phyloP scores from a whole-genome alignment of 2,329 filamentous ascomycete genomes.

The Stenocarpella maydis region DNA sequence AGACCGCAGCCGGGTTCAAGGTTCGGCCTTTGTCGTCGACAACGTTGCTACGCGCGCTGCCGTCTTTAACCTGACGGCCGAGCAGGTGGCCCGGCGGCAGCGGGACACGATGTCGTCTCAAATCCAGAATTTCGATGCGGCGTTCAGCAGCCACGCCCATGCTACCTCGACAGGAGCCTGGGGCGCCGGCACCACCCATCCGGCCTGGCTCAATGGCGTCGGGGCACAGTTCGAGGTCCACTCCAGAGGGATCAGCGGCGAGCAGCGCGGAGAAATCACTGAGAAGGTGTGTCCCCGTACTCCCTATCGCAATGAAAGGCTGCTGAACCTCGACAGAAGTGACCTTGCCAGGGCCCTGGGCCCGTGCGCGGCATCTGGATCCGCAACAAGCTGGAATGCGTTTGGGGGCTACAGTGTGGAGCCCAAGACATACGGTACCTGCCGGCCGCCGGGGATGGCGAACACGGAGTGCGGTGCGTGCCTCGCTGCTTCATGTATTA shows the following conservation, averaged over 20 bases:
- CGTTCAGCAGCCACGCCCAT: not conserved
- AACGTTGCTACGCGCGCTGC: not conserved
- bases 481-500: not conserved
- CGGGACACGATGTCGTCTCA: not conserved
- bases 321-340: not conserved
- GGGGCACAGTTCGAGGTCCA: not conserved
- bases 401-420: no score
- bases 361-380: not conserved
- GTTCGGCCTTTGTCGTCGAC: not conserved
- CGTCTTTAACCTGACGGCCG: not conserved
- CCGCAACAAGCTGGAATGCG: not conserved
- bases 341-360: not conserved
- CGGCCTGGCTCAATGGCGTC: not conserved
- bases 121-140: not conserved
- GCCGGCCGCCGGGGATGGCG: not conserved
- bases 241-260: not conserved
- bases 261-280: not conserved
- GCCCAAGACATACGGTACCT: no score
- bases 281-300: not conserved
- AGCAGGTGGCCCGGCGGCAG: not conserved
- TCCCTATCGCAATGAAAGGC: not conserved
- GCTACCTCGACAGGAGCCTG: not conserved
- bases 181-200: not conserved
- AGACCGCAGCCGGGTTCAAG: not conserved
- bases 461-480: not conserved